phyloP scores from a whole-genome alignment of 108 stramenopile species.

The Pseudonitzschia pungens region DNA sequence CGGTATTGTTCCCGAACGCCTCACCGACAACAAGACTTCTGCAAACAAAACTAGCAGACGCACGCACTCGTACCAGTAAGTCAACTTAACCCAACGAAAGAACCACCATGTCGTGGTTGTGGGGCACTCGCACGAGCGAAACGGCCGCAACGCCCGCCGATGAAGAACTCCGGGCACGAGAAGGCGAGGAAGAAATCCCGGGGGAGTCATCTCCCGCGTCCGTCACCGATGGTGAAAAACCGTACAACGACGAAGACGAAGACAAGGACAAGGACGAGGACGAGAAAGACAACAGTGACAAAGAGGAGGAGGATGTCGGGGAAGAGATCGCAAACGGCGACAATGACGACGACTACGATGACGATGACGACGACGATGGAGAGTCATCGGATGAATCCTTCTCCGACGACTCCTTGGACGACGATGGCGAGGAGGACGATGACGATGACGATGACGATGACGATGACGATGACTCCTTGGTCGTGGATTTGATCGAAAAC shows the following conservation, averaged over 20 bases:
- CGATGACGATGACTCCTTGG: constrained; percentile 4
- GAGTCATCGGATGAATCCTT: constrained; percentile 8
- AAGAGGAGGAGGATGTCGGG: constrained; percentile 1
- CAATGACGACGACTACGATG: background rate
- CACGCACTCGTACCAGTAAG: too few relatives aligned
- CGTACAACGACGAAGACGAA: background rate
- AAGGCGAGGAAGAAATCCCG: too few relatives aligned
- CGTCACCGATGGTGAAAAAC: too few relatives aligned
- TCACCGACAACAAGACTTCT: too few relatives aligned
- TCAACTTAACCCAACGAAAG: too few relatives aligned
- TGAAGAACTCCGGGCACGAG: too few relatives aligned
- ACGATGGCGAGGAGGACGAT: constrained; percentile 3
- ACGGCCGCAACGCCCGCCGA: background rate
- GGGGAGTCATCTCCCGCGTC: too few relatives aligned
- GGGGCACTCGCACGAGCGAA: constrained; percentile 27
- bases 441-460: constrained; percentile 11
- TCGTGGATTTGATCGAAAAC: background rate
- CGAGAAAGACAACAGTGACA: too few relatives aligned
- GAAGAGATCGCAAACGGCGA: background rate
- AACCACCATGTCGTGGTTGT: constrained; percentile 34
- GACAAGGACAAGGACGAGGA: constrained; percentile 10
- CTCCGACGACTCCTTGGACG: background rate
- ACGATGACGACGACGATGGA: background rate
- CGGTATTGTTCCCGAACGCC: too few relatives aligned
- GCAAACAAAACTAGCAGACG: too few relatives aligned